Evolutionary conservation across 2,329 filamentous ascomycete species (phyloP), one percentile per base, ranked within the genome.

Genomic region (Trichoderma sp.): DNA sequence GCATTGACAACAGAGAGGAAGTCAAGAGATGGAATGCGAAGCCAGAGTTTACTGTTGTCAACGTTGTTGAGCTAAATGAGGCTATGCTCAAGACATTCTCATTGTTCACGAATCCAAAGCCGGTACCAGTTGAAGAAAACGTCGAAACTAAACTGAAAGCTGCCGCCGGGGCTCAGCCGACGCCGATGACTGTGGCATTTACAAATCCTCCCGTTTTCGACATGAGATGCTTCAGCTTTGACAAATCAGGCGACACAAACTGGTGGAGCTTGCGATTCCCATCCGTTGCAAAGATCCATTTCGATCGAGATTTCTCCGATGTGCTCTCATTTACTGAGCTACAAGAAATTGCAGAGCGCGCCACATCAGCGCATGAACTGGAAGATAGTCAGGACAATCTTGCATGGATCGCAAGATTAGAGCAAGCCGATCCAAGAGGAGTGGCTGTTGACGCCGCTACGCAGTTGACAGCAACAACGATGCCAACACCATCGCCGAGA

Each of bases 241-340:
- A 94, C 73, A 93, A 91, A 77, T 86, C 88, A 3, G 87, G 89
- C 4, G 91, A 92, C 76, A 90, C 89, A 15, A 85, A 86, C 1
- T 94, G 92, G 76, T 94, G 89, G 84, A 91, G 90, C 72, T 87
- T 94, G 67, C 87, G 94, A 1, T 97, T 97, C 76, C 92, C 94
- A 1, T 85, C 88, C 3, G 88, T 95, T 4, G 86, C 89, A 71
- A 97, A 95, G 77, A 85, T 97, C 11, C 93, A 97, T 76, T 88
- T 86, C 73, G 94, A 97, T 78, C 86, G 94, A 28, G 88, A 88
- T 3, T 92, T 88, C 78, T 83, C 86, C 26, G 92, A 97, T 72
- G 86, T 90, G 1, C 83, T 93, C 21, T 89, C 90, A 0, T 93
- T 95, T 74, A 80, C 86, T 1, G 90, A 94, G 68, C 83, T 97